Evolutionary conservation across 2,329 filamentous ascomycete species (phyloP), one percentile per base, ranked within the genome.

Genomic region (Fusarium multiceps): DNA sequence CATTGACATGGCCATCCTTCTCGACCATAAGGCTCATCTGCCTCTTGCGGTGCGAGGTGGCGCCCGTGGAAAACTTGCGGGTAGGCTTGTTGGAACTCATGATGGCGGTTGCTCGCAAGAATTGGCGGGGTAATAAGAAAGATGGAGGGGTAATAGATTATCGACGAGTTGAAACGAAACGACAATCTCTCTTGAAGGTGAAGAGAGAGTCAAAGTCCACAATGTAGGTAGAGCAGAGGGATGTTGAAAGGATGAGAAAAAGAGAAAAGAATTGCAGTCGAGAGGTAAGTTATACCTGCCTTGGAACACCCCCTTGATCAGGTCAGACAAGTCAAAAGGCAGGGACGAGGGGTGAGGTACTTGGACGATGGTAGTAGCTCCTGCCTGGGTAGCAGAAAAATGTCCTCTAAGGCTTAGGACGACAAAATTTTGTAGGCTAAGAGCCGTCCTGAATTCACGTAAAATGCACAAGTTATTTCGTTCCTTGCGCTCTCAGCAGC

Each of bases 1-100:
- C 82, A 42, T 82, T 83, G 70, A 83, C 82, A 32, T 78, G 74
- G 41, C 82, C 81, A 59, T 82, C 78, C 63, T 80, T 80, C 69
- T 84, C 82, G 51, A 82, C 76, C 62, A 83, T 72, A 7, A 78
- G 78, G 75, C 82, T 84, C 81, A 85, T 83, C 73, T 81, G 79
- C 59, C 82, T 79, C 76, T 81, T 82, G 43, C 82, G 82, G 76
- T 85, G 81, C 73, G 77, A 77, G 63, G 83, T 84, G 68, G 81
- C 79, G 75, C 80, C 80, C 75, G 78, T 80, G 13, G 82, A 83
- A 75, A 84, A 84, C 74, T 79, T 79, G 72, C 81, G 82, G 18
- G 64, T 67, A 23, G 69, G 73, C 64, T 46, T 63, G 46, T 72
- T 72, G 63, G 71, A 69, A 53, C 59, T 66, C 74, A 75, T 75